Conservation (phyloP, 78 protist genomes). For the Dictyostelium brefeldianum region DNA sequence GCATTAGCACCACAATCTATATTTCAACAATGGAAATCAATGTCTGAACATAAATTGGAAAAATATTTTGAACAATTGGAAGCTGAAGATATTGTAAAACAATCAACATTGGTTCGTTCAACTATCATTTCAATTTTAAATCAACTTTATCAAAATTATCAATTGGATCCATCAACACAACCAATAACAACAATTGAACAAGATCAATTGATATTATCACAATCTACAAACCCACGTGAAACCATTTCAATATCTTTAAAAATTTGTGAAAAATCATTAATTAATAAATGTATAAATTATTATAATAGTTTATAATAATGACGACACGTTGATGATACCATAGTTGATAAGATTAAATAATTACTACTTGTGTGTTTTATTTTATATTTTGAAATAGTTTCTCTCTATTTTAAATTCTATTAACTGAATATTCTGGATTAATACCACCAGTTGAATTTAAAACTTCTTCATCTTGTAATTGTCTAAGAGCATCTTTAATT, state of each 20-base stretch:
- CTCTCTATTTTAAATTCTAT: too few species aligned
- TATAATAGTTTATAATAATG: constrained; percentile 11
- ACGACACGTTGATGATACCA: neutral
- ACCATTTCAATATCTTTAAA: neutral
- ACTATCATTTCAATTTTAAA: constrained; percentile 5
- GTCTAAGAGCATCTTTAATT: constrained; percentile 27
- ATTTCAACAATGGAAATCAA: constrained; percentile 8
- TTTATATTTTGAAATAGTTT: neutral
- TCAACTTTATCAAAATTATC: neutral
- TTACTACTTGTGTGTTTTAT: neutral
- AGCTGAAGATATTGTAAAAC: constrained; percentile 32
- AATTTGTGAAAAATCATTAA: constrained; percentile 21
- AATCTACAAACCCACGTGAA: neutral
- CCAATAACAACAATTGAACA: neutral
- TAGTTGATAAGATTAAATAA: neutral
- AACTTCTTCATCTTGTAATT: constrained; percentile 19
- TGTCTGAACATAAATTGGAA: neutral
- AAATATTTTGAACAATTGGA: constrained; percentile 45
- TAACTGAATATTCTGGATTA: neutral
- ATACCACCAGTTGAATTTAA: neutral
- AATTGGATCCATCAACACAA: neutral
- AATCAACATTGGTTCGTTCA: neutral
- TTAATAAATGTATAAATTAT: constrained; percentile 8
- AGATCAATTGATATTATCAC: neutral
- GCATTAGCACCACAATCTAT: neutral